Conservation (phyloP, 352 stramenopile species). For the Phytophthora crassamura region DNA sequence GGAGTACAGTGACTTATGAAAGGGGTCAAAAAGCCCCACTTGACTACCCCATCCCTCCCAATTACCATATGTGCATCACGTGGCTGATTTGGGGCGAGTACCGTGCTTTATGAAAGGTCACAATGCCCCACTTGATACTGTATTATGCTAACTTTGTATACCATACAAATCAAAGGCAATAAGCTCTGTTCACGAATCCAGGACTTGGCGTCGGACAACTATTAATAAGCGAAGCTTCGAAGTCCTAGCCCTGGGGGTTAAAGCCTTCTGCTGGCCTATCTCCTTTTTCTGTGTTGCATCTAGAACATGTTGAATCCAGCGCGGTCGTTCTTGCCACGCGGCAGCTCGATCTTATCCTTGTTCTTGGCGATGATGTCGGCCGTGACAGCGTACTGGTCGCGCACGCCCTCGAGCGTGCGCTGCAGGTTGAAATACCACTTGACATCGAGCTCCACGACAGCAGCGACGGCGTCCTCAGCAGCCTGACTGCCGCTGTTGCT, state of each 20-base stretch:
- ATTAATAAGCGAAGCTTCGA: background rate
- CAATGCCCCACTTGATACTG: no score
- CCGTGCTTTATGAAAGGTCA: no score
- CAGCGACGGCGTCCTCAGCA: constrained; percentile 63
- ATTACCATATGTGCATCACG: no score
- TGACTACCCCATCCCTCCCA: no score
- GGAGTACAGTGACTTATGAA: no score
- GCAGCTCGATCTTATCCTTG: constrained; percentile 81
- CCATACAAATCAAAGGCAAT: no score
- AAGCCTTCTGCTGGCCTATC: constrained; percentile 7
- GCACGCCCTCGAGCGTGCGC: constrained; percentile 71
- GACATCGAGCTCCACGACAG: constrained; percentile 78
- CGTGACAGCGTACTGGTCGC: constrained; percentile 79
- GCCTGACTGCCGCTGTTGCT: constrained; percentile 38
- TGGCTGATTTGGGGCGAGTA: no score
- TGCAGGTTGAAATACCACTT: constrained; percentile 88
- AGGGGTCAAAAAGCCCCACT: no score
- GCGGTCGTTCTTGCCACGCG: constrained; percentile 70
- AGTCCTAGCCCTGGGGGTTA: background rate
- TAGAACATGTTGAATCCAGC: constrained; percentile 88
- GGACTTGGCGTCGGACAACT: no score
- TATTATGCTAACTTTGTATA: no score
- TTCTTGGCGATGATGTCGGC: constrained; percentile 81
- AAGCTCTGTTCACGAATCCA: no score
- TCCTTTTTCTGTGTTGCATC: constrained; percentile 2